A percentile compares a stretch with the other conserved stretches of the same genome.
Evolutionary conservation across 2,329 filamentous ascomycete genomes (phyloP).

Genomic region (Diaporthe batatas): DNA sequence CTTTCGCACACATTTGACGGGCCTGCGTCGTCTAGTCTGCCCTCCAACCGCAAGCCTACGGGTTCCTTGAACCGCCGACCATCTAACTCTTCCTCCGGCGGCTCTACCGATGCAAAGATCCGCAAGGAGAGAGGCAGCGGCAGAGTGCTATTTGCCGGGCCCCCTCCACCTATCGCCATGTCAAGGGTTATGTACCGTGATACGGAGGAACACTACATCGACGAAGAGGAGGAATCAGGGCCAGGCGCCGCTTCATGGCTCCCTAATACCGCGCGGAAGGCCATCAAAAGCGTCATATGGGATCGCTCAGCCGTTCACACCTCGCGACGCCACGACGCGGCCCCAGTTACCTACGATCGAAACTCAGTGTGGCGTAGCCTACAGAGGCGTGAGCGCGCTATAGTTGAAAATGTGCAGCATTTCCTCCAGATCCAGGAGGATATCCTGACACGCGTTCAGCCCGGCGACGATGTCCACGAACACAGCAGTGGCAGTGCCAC

Average conservation of each 20-base stretch:
- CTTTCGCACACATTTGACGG: conserved; percentile 41
- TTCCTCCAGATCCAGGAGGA: conserved; percentile 64
- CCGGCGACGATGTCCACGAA: conserved; percentile 52
- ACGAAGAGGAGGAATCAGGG: conserved; percentile 22
- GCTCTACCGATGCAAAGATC: conserved; percentile 46
- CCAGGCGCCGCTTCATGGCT: conserved; percentile 42
- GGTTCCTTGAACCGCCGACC: conserved; percentile 38
- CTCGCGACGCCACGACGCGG: conserved; percentile 36
- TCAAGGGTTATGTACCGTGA: conserved; percentile 56
- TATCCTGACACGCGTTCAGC: conserved; percentile 49
- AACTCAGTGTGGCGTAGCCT: conserved; percentile 63
- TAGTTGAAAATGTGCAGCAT: conserved; percentile 62
- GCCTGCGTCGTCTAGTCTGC: conserved; percentile 16
- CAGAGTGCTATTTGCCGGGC: conserved; percentile 60
- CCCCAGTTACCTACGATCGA: conserved; percentile 48
- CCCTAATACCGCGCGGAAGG: conserved; percentile 44
- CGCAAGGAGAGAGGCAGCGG: conserved; percentile 47
- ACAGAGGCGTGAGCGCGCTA: conserved; percentile 59
- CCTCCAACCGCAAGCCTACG: conserved; percentile 41
- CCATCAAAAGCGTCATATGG: conserved; percentile 56
- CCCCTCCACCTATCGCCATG: conserved; percentile 64
- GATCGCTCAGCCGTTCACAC: conserved; percentile 47
- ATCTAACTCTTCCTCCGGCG: conserved; percentile 42
- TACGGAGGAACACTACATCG: conserved; percentile 46
- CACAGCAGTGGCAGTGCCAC: conserved; percentile 55